phyloP scores from a whole-genome alignment of 176 grass and related monocot species.

The Zoysia pacifica region DNA sequence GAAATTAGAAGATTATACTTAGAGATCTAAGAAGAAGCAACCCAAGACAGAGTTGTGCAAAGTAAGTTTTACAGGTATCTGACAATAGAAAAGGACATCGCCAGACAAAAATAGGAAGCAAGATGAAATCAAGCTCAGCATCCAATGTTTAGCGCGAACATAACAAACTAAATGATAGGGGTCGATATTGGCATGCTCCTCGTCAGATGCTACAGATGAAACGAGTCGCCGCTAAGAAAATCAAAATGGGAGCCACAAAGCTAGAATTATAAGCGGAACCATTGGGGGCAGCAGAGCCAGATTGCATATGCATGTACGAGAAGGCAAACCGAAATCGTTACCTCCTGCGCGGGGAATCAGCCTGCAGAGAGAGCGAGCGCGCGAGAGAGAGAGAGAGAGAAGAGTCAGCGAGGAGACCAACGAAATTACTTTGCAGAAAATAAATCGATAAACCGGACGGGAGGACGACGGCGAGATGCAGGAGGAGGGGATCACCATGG shows the following conservation, averaged over 20 bases:
- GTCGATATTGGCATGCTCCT: background rate
- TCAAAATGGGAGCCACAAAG: background rate
- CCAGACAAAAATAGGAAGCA: background rate
- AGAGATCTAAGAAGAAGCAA: background rate
- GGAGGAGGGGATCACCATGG: constrained; percentile 38
- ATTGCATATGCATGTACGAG: background rate
- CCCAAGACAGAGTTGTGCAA: background rate
- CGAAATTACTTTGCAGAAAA: background rate
- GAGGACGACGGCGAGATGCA: background rate
- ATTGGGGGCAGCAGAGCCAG: background rate
- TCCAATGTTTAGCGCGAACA: background rate
- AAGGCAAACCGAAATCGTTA: constrained; percentile 13
- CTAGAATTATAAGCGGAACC: background rate
- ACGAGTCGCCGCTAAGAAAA: background rate
- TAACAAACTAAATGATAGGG: background rate
- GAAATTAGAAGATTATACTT: background rate
- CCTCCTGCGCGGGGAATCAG: constrained; percentile 63
- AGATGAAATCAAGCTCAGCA: background rate
- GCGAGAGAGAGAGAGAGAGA: background rate
- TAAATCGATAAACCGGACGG: too few species aligned
- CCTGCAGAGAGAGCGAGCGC: constrained; percentile 37
- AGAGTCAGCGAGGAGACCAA: constrained; percentile 32
- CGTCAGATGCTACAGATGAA: background rate
- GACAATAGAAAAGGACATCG: too few species aligned
- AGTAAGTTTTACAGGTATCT: background rate